A percentile compares a stretch with the other conserved stretches of the same genome.
Evolutionary conservation across 495 filamentous ascomycete species (phyloP).

Genomic region (Podospora sp.): DNA sequence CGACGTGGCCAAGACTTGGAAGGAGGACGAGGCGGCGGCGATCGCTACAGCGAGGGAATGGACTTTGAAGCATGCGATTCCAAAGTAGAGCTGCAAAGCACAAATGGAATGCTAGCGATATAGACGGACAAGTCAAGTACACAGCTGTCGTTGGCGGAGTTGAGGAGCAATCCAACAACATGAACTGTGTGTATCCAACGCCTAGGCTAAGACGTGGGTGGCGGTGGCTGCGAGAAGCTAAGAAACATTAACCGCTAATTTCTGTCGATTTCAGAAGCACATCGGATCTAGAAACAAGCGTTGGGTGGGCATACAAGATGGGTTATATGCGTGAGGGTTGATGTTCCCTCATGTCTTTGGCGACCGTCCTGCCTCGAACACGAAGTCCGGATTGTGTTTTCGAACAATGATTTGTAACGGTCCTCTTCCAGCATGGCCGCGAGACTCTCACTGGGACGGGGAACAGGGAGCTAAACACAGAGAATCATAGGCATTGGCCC

Average conservation of each 20-base stretch:
- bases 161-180: neutral
- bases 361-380: neutral
- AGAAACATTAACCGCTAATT: neutral
- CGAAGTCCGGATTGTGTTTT: neutral
- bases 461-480: no score
- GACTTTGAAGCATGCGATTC: constrained; percentile 20
- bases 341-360: neutral
- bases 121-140: neutral
- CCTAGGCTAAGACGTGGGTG: no score
- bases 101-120: neutral
- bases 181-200: neutral
- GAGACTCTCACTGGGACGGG: no score
- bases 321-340: neutral
- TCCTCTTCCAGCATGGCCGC: no score
- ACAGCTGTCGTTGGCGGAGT: neutral
- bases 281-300: no score
- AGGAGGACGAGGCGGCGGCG: constrained; percentile 17
- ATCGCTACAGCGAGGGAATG: constrained; percentile 19
- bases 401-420: neutral
- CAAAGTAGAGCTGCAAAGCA: neutral
- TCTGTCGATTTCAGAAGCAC: no score
- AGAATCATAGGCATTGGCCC: no score
- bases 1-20: constrained; percentile 19
- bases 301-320: neutral
- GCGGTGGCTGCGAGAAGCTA: neutral